Evolutionary conservation across 2,329 filamentous ascomycete genomes (phyloP), one percentile per base, ranked within the genome.

Genomic region (Davidsoniella neocaledoniae): DNA sequence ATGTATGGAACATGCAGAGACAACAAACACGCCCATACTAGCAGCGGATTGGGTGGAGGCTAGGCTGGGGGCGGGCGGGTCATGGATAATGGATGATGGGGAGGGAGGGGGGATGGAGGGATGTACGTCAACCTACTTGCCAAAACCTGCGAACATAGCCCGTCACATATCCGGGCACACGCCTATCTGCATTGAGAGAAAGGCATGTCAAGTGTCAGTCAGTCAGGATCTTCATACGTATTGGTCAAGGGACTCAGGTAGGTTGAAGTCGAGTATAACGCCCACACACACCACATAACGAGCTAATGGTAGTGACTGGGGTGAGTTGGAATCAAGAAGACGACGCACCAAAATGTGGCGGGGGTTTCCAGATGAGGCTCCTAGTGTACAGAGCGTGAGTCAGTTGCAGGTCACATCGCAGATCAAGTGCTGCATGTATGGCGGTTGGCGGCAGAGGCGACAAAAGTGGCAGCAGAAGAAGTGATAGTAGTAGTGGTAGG

Each of bases 321-420:
- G 29, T 12, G 29, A 12, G 29, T 12, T 33, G 21, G 29, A 25
- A 21, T 43, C n/a, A 17, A n/a, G 16, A n/a, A 39, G 17, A 43
- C 49, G 43, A 50, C 23, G 55, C 80, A 95, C 90, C 90, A 63
- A 83, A 95, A 62, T 94, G 85, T 57, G 91, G 91, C 54, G 91
- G 91, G 51, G 91, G 90, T 64, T 96, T 98, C 88, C 88, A 98
- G 59, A 98, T 95, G 62, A 98, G 68, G 63, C 87, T 94, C 67
- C 90, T 69, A 51, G 29, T 19, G 21, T 9, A 19, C 19, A 23
- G 29, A 25, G 41, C 7, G 8, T 19, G 2, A 23, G 19, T 26
- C 26, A 41, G 42, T n/a, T 43, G 46, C 8, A 33, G 29, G 29
- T 33, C 29, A 12, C 21, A 41, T 41, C 39, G 29, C 29, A 33